phyloP scores from a whole-genome alignment of 1,139 yeast species.

The Yarrowia galli region DNA sequence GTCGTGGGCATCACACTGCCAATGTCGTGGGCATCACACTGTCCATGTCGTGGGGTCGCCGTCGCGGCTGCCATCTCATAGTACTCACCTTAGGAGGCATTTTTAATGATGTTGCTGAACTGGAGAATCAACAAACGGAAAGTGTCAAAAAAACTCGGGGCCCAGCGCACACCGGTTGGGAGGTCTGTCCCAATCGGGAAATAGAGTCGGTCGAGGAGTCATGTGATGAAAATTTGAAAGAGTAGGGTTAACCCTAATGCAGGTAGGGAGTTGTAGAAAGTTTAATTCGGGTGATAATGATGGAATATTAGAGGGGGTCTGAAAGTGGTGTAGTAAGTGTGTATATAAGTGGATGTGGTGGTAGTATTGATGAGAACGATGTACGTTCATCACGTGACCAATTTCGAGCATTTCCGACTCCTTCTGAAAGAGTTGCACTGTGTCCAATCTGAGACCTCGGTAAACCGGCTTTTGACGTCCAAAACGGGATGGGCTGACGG shows the following conservation, averaged over 20 bases:
- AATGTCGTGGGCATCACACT: neutral
- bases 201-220: slow-evolving; percentile 8
- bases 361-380: no score
- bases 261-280: neutral
- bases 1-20: neutral
- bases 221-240: neutral
- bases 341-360: no score
- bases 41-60: no score
- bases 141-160: slow-evolving; percentile 30
- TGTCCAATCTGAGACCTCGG: no score
- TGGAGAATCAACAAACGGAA: slow-evolving; percentile 34
- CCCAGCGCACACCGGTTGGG: slow-evolving; percentile 27
- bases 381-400: no score
- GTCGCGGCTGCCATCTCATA: neutral
- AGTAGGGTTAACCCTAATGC: slow-evolving; percentile 28
- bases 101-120: slow-evolving; percentile 35
- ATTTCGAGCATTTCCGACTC: no score
- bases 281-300: neutral
- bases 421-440: no score
- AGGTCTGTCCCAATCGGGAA: slow-evolving; percentile 24
- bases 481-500: no score
- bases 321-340: no score
- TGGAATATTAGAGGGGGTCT: no score
- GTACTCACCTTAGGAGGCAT: slow-evolving; percentile 38
- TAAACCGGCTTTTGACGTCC: neutral